Base-by-base conservation (phyloP, 2,329 filamentous ascomycete genomes). In the Diaporthe humulicola region DNA sequence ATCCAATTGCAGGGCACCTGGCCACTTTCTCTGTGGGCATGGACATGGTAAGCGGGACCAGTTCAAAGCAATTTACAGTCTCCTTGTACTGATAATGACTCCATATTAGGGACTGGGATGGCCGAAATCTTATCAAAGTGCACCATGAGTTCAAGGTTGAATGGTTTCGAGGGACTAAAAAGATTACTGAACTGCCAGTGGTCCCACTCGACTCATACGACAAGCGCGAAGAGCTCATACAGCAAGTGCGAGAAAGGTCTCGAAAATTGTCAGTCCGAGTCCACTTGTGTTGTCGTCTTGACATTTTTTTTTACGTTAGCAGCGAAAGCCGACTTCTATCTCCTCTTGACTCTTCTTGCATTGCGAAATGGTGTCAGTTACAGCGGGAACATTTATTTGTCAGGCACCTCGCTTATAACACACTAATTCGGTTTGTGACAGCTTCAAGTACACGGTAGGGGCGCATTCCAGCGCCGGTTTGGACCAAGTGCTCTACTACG, bases 131-230 rank as follows among this genome's bases (percentile, higher is more conserved):
- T 52, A 30, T 74, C 28, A 77, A 77, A 42, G 72, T 76, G 28
- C 36, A 64, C 48, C 76, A 77, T 30, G 40, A 60, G 4, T 61
- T 76, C 33, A 74, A 75, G 48, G 45, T 77, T 36, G 61, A 75
- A 12, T 28, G 74, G 8, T 77, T 78, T 56, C 58, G 73, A 14
- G 77, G 75, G 12, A 77, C 77, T n/a, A 78, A 74, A 56, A 70
- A 52, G 4, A 75, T 78, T 40, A 71, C 61, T 22, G 75, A 77
- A 25, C 71, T 78, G n/a, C 36, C 67, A 17, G 73, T 71, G 45
- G 74, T 76, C 33, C 75, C 75, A 22, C 28, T 75, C 25, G 58
- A 67, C 14, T 56, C 73, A 30, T 33, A 76, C 42, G 22, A 45
- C 19, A 48, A 75, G 4, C 56, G 54, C 19, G 70, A 70, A 38